Evolutionary conservation across 805 yeast species (phyloP).

Genomic region (Pichia phayaonensis): DNA sequence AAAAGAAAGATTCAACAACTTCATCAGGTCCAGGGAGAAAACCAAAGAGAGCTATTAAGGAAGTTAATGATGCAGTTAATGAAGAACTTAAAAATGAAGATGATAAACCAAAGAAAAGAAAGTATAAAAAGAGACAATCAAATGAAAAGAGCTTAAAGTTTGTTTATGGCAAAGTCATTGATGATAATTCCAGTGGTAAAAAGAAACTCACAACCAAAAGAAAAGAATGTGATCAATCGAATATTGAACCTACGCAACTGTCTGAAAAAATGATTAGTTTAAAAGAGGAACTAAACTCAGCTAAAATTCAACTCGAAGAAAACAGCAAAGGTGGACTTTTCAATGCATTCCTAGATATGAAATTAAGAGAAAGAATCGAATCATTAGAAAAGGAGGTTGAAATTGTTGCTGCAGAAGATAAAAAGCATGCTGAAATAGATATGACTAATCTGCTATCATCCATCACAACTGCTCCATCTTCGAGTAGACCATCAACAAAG

Average conservation of each 20-base stretch:
- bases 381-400: conserved; percentile 1
- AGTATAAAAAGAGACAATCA: conserved; percentile 1
- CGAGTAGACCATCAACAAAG: neutral
- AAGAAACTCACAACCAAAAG: neutral
- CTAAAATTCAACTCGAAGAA: conserved; percentile 1
- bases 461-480: neutral
- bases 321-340: conserved; percentile 5
- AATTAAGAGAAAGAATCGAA: conserved; percentile 8
- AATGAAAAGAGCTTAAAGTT: conserved; percentile 4
- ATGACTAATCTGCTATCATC: neutral
- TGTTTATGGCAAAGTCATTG: conserved; percentile 3
- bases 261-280: neutral
- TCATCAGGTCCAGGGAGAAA: neutral
- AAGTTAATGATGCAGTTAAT: neutral
- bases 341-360: conserved; percentile 10
- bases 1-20: neutral
- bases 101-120: conserved; percentile 1
- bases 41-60: neutral
- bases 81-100: neutral
- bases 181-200: neutral
- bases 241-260: neutral
- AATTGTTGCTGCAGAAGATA: neutral
- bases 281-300: neutral
- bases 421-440: neutral
- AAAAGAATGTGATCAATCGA: neutral